phyloP scores from a whole-genome alignment of 257 asterid species.

The Forsythia suspensa region DNA sequence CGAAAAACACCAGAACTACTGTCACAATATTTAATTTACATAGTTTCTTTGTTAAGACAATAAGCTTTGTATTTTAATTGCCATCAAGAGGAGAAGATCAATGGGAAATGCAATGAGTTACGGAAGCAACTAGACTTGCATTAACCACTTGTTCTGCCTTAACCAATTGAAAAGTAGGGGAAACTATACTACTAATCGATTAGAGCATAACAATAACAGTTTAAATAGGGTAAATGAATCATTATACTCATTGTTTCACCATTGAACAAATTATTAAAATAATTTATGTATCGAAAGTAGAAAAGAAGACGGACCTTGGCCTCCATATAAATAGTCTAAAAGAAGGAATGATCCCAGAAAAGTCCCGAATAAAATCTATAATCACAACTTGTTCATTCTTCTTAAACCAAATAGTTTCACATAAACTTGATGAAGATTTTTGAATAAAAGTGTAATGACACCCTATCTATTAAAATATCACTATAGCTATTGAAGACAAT shows the following conservation, averaged over 20 bases:
- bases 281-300: not conserved
- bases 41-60: not conserved
- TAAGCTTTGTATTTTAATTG: not conserved
- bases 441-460: not conserved
- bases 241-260: not conserved
- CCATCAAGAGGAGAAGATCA: not conserved
- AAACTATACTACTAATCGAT: constrained; percentile 10
- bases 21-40: not conserved
- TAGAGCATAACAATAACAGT: not conserved
- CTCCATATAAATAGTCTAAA: constrained; percentile 43
- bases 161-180: not conserved
- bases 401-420: constrained; percentile 2
- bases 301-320: constrained; percentile 46
- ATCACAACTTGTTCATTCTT: constrained; percentile 7
- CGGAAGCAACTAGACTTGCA: not conserved
- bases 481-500: not conserved
- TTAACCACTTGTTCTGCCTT: constrained; percentile 1
- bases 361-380: constrained; percentile 14
- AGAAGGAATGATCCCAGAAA: constrained; percentile 64
- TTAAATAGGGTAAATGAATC: constrained; percentile 1
- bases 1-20: not conserved
- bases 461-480: not conserved
- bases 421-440: not conserved
- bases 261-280: constrained; percentile 5
- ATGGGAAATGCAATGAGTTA: not conserved